phyloP scores from a whole-genome alignment of 176 grass and related monocot genomes.

The Hyparrhenia diplandra region DNA sequence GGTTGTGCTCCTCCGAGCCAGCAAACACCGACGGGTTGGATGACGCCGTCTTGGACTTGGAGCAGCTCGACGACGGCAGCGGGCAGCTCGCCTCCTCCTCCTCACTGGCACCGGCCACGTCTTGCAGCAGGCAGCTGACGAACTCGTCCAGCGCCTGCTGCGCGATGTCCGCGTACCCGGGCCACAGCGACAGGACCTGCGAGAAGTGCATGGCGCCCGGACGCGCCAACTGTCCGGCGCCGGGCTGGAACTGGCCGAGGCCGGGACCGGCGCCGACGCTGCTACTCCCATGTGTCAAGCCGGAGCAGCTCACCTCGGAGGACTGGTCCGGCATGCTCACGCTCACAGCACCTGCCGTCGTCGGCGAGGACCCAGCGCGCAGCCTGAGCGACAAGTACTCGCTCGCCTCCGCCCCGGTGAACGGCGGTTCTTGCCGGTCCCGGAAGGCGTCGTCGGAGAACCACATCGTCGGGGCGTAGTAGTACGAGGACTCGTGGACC shows the following conservation, averaged over 20 bases:
- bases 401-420: slow-evolving; percentile 28
- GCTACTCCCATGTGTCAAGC: slow-evolving; percentile 36
- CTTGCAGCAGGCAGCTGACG: slow-evolving; percentile 39
- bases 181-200: slow-evolving; percentile 47
- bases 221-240: too few relatives aligned
- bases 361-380: slow-evolving; percentile 23
- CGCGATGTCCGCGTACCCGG: slow-evolving; percentile 46
- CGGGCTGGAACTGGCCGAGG: slow-evolving; percentile 15
- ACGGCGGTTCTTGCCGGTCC: background rate
- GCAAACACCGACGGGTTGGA: slow-evolving; percentile 18
- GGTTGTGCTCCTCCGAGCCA: slow-evolving; percentile 25
- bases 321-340: slow-evolving; percentile 35
- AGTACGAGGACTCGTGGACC: slow-evolving; percentile 26
- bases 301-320: slow-evolving; percentile 60
- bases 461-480: slow-evolving; percentile 14
- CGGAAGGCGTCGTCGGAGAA: slow-evolving; percentile 24
- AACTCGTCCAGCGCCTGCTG: slow-evolving; percentile 68
- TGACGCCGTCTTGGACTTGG: slow-evolving; percentile 26
- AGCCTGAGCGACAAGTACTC: slow-evolving; percentile 47
- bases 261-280: too few relatives aligned
- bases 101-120: slow-evolving; percentile 16
- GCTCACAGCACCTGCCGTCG: slow-evolving; percentile 19
- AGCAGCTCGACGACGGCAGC: slow-evolving; percentile 42
- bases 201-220: slow-evolving; percentile 32
- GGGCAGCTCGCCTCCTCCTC: slow-evolving; percentile 30